Evolutionary conservation across 257 asterid species (phyloP), one percentile per base, ranked within the genome.

Genomic region (Capsicum rhomboideum): DNA sequence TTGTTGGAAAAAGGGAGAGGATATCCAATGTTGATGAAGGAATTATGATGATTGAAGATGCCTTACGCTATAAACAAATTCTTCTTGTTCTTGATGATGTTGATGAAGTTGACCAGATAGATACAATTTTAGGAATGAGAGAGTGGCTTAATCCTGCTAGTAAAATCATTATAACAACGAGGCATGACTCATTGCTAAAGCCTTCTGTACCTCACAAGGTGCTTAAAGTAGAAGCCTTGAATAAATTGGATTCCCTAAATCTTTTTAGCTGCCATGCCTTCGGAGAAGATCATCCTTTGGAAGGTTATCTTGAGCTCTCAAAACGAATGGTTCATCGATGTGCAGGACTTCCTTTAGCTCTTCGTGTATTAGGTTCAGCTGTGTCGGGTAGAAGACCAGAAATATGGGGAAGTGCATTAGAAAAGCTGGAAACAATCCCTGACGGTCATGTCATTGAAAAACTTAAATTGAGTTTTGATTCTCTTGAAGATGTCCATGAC

Each of bases 31-130:
- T 67, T 44, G 56, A 53, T 79, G 86, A 86, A 63, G 84, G 88
- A 18, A 86, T 83, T n/a, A 28, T 20, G 14, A 82, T 44, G 78
- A 78, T 86, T 40, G 83, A 34, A 54, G 67, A 54, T 34, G 88
- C 79, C 11, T 4, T 82, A 23, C 42, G 21, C 23, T 42, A 26
- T 61, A 81, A 82, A 81, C 40, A 29, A 66, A 29, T 82, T 79
- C 84, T 86, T 78, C 82, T 82, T 17, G 86, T 86, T 52, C 71
- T 86, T 9, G 88, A 86, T 77, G 84, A 83, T 21, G 66, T 86
- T 71, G 87, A 85, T 55, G 74, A 85, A 34, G 63, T 61, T 50
- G 85, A 85, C n/a, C 87, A 80, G 63, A 80, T 85, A 59, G 42
- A 81, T 23, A 59, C 16, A 5, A 7, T 85, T 13, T 23, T 81